Percentiles rank a stretch among this genome's conserved stretches.
phyloP scores from a whole-genome alignment of 257 asterid genomes.

The Ligustrum vulgare region DNA sequence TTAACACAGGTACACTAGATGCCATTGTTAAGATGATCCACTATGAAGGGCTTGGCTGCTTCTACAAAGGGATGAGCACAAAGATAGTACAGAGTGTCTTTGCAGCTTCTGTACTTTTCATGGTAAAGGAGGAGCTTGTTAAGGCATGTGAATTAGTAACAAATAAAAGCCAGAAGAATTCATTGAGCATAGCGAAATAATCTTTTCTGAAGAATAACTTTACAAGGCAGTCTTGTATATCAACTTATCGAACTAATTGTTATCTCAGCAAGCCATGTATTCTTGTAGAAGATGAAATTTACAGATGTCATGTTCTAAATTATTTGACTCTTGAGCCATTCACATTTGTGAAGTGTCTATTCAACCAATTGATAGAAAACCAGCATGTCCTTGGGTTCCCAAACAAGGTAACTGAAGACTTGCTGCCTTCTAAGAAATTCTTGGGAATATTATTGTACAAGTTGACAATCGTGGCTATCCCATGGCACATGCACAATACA shows the following conservation, averaged over 20 bases:
- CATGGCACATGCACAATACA: not conserved
- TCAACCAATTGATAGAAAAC: not conserved
- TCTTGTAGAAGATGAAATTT: not conserved
- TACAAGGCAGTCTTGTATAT: not conserved
- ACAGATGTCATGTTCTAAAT: not conserved
- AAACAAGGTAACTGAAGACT: not conserved
- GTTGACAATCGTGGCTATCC: not conserved
- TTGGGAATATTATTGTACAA: not conserved
- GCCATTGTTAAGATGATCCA: slow-evolving; percentile 82
- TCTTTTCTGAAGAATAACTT: not conserved
- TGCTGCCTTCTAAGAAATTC: not conserved
- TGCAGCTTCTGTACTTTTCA: slow-evolving; percentile 91
- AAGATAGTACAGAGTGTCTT: slow-evolving; percentile 90
- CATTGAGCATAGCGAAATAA: slow-evolving; percentile 24
- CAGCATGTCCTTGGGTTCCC: not conserved
- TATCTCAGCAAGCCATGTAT: not conserved
- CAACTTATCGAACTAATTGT: not conserved
- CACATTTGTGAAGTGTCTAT: not conserved
- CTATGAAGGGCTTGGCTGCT: slow-evolving; percentile 74
- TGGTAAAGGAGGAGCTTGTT: slow-evolving; percentile 93
- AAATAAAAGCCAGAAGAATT: slow-evolving; percentile 21
- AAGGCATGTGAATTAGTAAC: slow-evolving; percentile 45
- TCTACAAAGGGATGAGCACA: slow-evolving; percentile 95
- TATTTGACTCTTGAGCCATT: not conserved
- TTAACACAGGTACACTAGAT: slow-evolving; percentile 66